Evolutionary conservation across 805 yeast genomes (phyloP), one percentile per base, ranked within the genome.

Genomic region (Gaillardinia entomophila): DNA sequence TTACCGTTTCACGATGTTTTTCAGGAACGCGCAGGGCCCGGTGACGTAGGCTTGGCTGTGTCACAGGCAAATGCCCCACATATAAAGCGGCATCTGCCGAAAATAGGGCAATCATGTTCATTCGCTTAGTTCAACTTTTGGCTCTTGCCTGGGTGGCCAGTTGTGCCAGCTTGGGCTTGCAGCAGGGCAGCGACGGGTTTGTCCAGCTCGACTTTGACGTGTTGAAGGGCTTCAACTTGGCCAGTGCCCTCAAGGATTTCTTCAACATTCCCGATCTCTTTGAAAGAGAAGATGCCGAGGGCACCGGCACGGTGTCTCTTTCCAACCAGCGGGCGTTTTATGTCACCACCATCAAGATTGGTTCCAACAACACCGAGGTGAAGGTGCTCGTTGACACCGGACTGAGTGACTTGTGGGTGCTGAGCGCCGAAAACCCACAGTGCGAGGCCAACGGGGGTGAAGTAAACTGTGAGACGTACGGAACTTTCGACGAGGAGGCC

Each of bases 351-450:
- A 10, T 25, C 10, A 13, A 10, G 11, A 11, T 25, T n/a, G 27
- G 27, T 6, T 12, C 27, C 12, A 6, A n/a, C 16, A 11, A n/a
- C 16, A 4, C 15, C 16, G 16, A 25, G 14, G 11, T 25, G 6
- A 13, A 62, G 8, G 75, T 81, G 6, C 51, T 79, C 24, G 50
- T 82, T n/a, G 92, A 82, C 47, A 82, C 89, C 1, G 92, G 90
- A 2, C 80, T 88, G 0, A 71, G 83, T 0, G 90, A 82, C 50
- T 56, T 83, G 16, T 81, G 86, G 85, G 74, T 81, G 16, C 40
- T 10, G 32, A 24, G 35, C 5, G 6, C 34, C 8, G 34, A 42
- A 13, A 53, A 49, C 37, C 45, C 53, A 3, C 42, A 50, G n/a
- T 52, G 60, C 34, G 7, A 23, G 3, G 22, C 40, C 18, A 42